A percentile compares a stretch with the other conserved stretches of the same genome.
Evolutionary conservation across 495 filamentous ascomycete genomes (phyloP).

Genomic region (Aspergillus baeticus): DNA sequence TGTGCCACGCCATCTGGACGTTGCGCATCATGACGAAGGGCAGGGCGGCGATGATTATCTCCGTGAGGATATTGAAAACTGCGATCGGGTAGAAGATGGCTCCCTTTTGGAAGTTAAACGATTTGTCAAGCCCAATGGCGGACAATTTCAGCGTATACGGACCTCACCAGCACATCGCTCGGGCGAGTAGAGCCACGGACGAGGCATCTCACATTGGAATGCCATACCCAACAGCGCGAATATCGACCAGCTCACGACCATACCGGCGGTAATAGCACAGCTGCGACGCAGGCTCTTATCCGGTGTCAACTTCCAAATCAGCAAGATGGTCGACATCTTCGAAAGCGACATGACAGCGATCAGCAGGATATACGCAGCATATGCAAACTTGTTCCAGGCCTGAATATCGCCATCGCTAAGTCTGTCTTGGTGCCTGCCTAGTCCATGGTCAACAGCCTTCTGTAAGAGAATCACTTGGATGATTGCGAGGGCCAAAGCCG

Average conservation of each 20-base stretch:
- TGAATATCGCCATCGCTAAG: conserved; percentile 18
- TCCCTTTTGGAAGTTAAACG: not conserved
- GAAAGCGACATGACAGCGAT: conserved; percentile 26
- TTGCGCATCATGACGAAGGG: conserved; percentile 29
- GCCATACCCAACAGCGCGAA: conserved; percentile 23
- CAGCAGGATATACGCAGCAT: conserved; percentile 26
- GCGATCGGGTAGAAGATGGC: conserved; percentile 23
- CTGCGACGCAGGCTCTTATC: conserved; percentile 17
- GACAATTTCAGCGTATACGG: not conserved
- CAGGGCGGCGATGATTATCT: conserved; percentile 18
- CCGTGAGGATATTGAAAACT: conserved; percentile 26
- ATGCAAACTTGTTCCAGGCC: conserved; percentile 24
- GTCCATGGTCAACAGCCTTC: conserved; percentile 26
- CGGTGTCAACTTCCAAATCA: conserved; percentile 28
- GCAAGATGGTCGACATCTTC: conserved; percentile 24
- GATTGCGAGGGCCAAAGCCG: conserved; percentile 24
- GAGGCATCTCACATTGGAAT: conserved; percentile 27
- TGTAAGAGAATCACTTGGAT: conserved; percentile 25
- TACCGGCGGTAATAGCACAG: conserved; percentile 16
- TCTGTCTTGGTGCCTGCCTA: conserved; percentile 21
- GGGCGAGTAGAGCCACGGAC: conserved; percentile 25
- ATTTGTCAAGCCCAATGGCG: not conserved
- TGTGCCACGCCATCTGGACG: conserved; percentile 22
- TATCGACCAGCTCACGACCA: conserved; percentile 19
- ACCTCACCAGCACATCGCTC: conserved; percentile 24